A percentile compares a stretch with the other conserved stretches of the same genome.
These are phyloP conservation scores for Daldinia decipiens DNA, from an alignment of 495 filamentous ascomycete genomes.

Conservation along the genomic window DNA sequence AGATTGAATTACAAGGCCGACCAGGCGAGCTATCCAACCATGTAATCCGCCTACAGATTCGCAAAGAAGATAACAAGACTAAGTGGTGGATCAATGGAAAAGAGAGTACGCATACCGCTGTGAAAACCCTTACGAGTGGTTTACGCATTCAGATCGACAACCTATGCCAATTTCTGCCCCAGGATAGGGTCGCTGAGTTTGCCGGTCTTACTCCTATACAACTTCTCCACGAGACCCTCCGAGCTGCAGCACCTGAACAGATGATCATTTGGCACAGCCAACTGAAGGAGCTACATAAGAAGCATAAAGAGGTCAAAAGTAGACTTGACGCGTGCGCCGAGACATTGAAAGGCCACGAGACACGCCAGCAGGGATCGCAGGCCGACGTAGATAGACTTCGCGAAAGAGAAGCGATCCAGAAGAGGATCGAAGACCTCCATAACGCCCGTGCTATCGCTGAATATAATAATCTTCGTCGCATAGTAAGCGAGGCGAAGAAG, in stretches of 20 bases:
- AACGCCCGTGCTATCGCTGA: conserved; percentile 70
- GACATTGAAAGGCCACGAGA: conserved; percentile 70
- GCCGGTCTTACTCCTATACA: conserved; percentile 85
- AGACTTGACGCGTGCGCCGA: conserved; percentile 69
- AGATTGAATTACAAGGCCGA: conserved; percentile 82
- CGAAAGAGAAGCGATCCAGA: conserved; percentile 74
- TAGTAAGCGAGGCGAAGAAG: conserved; percentile 58
- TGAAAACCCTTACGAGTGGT: conserved; percentile 70
- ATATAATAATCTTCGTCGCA: conserved; percentile 63
- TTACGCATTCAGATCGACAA: conserved; percentile 96
- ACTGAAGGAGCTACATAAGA: conserved; percentile 73
- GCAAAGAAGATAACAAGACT: conserved; percentile 80
- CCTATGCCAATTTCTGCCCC: conserved; percentile 95
- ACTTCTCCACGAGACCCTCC: conserved; percentile 83
- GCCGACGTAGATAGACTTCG: conserved; percentile 85
- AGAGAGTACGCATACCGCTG: conserved; percentile 63
- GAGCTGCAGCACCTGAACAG: conserved; percentile 82
- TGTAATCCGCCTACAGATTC: conserved; percentile 78
- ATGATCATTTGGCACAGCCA: conserved; percentile 82
- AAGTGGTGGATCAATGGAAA: conserved; percentile 76
- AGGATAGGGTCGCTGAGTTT: conserved; percentile 96
- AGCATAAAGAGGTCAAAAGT: conserved; percentile 72
- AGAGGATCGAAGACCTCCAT: conserved; percentile 73
- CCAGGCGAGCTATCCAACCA: conserved; percentile 67
- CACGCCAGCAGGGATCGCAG: conserved; percentile 78